Evolutionary conservation across 1,284 basidiomycete genomes (phyloP).

Genomic region (Leccinum fallax): DNA sequence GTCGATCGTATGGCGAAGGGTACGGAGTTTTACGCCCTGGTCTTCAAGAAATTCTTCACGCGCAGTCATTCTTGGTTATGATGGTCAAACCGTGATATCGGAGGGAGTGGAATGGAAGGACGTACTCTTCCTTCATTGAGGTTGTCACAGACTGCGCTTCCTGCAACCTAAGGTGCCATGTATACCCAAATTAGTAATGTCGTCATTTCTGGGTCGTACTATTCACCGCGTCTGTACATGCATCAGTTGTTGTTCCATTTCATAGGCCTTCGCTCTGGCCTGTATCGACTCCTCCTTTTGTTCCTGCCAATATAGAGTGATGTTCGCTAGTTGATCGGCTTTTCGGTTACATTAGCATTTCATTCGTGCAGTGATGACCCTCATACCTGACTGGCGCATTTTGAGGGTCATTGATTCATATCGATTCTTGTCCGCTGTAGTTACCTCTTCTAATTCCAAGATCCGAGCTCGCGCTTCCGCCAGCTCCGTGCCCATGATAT

Average conservation of each 20-base stretch:
- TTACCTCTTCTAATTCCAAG: constrained; percentile 43
- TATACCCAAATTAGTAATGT: constrained; percentile 17
- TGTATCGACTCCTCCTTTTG: constrained; percentile 35
- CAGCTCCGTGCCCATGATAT: constrained; percentile 45
- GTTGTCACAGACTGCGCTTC: constrained; percentile 30
- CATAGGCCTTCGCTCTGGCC: constrained; percentile 19
- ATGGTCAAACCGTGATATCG: constrained; percentile 16
- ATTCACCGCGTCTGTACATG: constrained; percentile 26
- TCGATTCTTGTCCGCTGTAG: constrained; percentile 31
- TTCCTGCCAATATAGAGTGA: constrained; percentile 28
- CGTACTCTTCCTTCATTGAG: constrained; percentile 37
- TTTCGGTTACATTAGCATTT: constrained; percentile 18
- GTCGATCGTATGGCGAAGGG: constrained; percentile 33
- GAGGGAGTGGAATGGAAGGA: constrained; percentile 23
- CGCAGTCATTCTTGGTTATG: constrained; percentile 23
- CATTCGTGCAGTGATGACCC: not conserved
- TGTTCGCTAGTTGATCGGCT: constrained; percentile 30
- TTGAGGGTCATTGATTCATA: constrained; percentile 28
- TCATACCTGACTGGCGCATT: constrained; percentile 34
- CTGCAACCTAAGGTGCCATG: constrained; percentile 22
- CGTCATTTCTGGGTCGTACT: not conserved
- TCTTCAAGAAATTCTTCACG: constrained; percentile 30
- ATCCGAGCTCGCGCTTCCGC: constrained; percentile 44
- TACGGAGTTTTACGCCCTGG: constrained; percentile 26
- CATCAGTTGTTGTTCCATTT: constrained; percentile 34